Evolutionary conservation across 345 rosid species (phyloP).

Genomic region (Populus deltoides): DNA sequence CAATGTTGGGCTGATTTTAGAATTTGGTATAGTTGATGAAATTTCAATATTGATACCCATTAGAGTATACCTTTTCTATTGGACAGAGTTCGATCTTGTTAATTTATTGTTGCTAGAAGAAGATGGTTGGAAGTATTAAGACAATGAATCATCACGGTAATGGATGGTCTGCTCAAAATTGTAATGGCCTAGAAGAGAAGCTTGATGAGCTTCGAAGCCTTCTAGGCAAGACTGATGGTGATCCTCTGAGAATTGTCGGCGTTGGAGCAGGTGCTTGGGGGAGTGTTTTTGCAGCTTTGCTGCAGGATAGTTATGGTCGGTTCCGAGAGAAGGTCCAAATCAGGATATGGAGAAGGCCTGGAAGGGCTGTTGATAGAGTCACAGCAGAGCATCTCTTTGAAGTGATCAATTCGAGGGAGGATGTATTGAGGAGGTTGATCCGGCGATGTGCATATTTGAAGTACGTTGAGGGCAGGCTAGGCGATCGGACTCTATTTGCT

Average conservation of each 20-base stretch:
- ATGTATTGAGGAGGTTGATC: slow-evolving; percentile 84
- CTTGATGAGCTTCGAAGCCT: slow-evolving; percentile 72
- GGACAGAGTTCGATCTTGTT: slow-evolving; percentile 16
- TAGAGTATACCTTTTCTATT: neutral
- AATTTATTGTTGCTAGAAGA: slow-evolving; percentile 18
- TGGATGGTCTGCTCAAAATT: slow-evolving; percentile 36
- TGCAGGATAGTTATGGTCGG: slow-evolving; percentile 83
- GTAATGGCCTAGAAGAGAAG: slow-evolving; percentile 63
- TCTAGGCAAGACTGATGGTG: slow-evolving; percentile 72
- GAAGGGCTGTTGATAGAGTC: slow-evolving; percentile 61
- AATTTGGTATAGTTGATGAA: slow-evolving; percentile 5
- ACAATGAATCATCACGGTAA: slow-evolving; percentile 13
- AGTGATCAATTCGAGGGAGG: slow-evolving; percentile 93
- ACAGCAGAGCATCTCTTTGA: slow-evolving; percentile 94
- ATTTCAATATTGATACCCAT: neutral
- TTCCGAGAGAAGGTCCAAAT: slow-evolving; percentile 83
- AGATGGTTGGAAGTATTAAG: slow-evolving; percentile 62
- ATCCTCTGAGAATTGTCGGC: slow-evolving; percentile 82
- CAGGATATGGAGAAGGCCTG: slow-evolving; percentile 93
- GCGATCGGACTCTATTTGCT: slow-evolving; percentile 76
- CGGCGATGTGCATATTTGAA: slow-evolving; percentile 93
- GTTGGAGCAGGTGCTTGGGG: slow-evolving; percentile 99
- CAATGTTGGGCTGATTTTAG: slow-evolving; percentile 17
- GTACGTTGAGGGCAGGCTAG: slow-evolving; percentile 92
- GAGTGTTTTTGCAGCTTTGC: slow-evolving; percentile 82